A percentile compares a stretch with the other conserved stretches of the same genome.
phyloP scores from a whole-genome alignment of 768 basidiomycete species.

The Neoboletus subvelutipes region DNA sequence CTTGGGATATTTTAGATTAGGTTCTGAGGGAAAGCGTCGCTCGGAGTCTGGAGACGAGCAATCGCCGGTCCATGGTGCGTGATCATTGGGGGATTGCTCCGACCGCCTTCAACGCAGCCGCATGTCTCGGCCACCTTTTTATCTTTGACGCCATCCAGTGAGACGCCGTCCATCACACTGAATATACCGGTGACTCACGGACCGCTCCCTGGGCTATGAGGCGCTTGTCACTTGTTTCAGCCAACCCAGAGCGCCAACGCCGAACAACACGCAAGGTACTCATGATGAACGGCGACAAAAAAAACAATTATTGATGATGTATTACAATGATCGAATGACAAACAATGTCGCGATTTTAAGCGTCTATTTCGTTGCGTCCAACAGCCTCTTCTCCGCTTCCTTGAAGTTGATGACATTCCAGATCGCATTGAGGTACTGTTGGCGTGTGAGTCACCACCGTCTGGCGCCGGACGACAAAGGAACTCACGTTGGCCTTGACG shows the following conservation, averaged over 20 bases:
- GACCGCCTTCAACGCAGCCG: background rate
- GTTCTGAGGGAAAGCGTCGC: background rate
- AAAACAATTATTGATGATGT: background rate
- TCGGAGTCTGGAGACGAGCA: background rate
- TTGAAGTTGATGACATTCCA: constrained; percentile 97
- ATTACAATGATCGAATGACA: constrained; percentile 9
- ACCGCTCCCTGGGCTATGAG: background rate
- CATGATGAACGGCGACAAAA: background rate
- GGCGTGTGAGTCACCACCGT: constrained; percentile 5
- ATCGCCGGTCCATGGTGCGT: background rate
- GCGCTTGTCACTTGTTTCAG: background rate
- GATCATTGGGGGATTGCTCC: background rate
- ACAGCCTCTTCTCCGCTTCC: constrained; percentile 71
- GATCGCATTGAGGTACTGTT: constrained; percentile 88
- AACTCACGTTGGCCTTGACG: constrained; percentile 87
- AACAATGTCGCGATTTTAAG: background rate
- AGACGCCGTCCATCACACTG: background rate
- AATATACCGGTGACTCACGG: background rate
- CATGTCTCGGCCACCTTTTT: background rate
- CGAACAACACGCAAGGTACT: background rate
- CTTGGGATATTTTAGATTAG: background rate
- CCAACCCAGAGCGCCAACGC: background rate
- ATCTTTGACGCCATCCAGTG: background rate
- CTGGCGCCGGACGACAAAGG: background rate
- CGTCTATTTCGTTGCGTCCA: constrained; percentile 37